Evolutionary conservation across 2,329 filamentous ascomycete genomes (phyloP).

Genomic region (Cordyceps cateniannulata): DNA sequence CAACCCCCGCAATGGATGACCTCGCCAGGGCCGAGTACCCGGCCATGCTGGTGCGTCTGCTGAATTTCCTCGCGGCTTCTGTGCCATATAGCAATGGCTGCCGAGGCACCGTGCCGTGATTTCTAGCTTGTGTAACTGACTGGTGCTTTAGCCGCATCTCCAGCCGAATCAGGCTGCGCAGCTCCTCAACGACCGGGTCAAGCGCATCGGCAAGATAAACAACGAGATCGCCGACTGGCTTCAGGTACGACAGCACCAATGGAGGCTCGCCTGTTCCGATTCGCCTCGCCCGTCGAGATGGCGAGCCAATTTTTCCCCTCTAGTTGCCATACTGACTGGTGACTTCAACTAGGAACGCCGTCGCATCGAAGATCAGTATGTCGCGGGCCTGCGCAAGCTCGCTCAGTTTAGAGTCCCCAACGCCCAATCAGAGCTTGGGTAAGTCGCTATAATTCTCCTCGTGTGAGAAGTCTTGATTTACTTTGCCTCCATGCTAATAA

Average conservation of each 20-base stretch:
- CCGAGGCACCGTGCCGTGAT: not conserved
- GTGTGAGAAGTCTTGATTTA: not conserved
- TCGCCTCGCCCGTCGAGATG: not conserved
- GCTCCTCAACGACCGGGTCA: constrained; percentile 79
- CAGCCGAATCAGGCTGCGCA: constrained; percentile 76
- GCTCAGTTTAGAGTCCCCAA: constrained; percentile 68
- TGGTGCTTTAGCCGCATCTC: constrained; percentile 58
- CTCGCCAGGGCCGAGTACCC: constrained; percentile 87
- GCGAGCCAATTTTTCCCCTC: not conserved
- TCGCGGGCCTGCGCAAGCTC: constrained; percentile 73
- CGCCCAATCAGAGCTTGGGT: constrained; percentile 79
- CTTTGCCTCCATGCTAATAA: not conserved
- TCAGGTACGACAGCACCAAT: constrained; percentile 54
- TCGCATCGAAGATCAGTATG: constrained; percentile 86
- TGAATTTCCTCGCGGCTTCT: not conserved
- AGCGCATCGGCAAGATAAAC: constrained; percentile 81
- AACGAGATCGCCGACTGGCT: constrained; percentile 93
- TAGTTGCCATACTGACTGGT: not conserved
- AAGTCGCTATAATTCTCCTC: constrained; percentile 28
- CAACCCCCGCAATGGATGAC: constrained; percentile 57
- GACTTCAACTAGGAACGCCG: constrained; percentile 67
- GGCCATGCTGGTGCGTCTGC: constrained; percentile 73
- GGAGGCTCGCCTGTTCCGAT: not conserved
- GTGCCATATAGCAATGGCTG: not conserved
- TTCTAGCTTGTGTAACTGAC: constrained; percentile 9